Conservation (phyloP, 495 filamentous ascomycete species). For the Arthonia radiata region DNA sequence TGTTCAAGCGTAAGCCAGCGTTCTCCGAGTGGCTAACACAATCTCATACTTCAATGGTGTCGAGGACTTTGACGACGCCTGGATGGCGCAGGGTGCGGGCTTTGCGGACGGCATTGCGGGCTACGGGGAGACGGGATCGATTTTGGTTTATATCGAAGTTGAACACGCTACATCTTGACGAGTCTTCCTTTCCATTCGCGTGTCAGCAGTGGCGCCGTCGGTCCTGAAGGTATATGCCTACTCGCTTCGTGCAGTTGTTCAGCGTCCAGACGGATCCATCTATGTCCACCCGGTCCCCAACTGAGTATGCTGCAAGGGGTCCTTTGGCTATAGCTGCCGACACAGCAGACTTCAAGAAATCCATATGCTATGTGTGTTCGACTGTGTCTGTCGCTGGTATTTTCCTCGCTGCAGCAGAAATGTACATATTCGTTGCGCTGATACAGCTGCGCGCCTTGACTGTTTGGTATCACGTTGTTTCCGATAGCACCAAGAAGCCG, state of each 20-base stretch:
- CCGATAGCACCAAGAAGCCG: too few species aligned
- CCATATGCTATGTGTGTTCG: too few species aligned
- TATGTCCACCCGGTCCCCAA: constrained; percentile 72
- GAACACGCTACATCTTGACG: constrained; percentile 84
- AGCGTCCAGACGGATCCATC: constrained; percentile 82
- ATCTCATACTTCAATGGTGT: constrained; percentile 62
- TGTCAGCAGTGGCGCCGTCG: constrained; percentile 7
- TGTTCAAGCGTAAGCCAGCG: constrained; percentile 8
- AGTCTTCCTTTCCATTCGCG: constrained; percentile 41
- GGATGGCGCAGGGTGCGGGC: constrained; percentile 79
- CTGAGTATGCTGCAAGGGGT: constrained; percentile 69
- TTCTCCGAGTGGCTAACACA: too few species aligned
- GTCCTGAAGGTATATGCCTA: constrained; percentile 13
- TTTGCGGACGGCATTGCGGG: constrained; percentile 80
- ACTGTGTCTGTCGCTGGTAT: too few species aligned
- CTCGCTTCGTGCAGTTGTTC: constrained; percentile 73
- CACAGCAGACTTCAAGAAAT: constrained; percentile 92
- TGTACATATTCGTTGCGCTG: too few species aligned
- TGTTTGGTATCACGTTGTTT: too few species aligned
- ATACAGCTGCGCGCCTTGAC: too few species aligned
- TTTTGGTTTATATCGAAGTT: constrained; percentile 70
- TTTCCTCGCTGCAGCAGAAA: too few species aligned
- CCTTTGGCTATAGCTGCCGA: constrained; percentile 90
- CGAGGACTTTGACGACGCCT: constrained; percentile 74
- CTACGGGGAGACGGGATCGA: constrained; percentile 55